Percentiles rank a stretch among this genome's conserved stretches.
phyloP scores from a whole-genome alignment of 2,329 filamentous ascomycete genomes.

The Triangularia verruculosa region DNA sequence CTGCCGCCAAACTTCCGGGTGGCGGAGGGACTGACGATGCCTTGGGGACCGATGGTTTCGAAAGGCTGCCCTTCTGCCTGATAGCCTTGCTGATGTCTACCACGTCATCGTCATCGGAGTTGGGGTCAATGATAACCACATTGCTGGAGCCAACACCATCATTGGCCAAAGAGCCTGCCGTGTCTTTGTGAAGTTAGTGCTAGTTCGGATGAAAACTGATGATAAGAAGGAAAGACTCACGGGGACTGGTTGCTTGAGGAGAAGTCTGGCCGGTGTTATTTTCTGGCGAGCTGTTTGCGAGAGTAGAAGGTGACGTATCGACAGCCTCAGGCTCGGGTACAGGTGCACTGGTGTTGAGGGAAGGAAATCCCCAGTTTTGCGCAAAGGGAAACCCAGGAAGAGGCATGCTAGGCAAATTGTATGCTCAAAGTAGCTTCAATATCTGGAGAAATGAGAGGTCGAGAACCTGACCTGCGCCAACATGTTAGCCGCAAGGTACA shows the following conservation, averaged over 20 bases:
- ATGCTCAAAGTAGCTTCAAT: neutral
- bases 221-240: neutral
- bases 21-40: neutral
- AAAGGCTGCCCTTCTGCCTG: neutral
- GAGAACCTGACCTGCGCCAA: neutral
- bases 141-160: neutral
- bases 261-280: neutral
- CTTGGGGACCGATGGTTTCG: neutral
- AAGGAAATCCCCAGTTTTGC: neutral
- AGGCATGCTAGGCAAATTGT: neutral
- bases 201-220: neutral
- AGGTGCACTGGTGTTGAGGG: neutral
- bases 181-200: neutral
- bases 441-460: neutral
- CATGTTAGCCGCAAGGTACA: neutral
- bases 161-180: neutral
- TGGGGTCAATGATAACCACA: neutral
- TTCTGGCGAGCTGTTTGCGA: neutral
- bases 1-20: neutral
- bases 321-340: neutral
- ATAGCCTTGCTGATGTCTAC: neutral
- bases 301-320: neutral
- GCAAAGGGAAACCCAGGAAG: neutral
- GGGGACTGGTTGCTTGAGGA: neutral
- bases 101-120: neutral